phyloP scores from a whole-genome alignment of 2,329 filamentous ascomycete genomes.

The Fusarium pseudoanthophilum region DNA sequence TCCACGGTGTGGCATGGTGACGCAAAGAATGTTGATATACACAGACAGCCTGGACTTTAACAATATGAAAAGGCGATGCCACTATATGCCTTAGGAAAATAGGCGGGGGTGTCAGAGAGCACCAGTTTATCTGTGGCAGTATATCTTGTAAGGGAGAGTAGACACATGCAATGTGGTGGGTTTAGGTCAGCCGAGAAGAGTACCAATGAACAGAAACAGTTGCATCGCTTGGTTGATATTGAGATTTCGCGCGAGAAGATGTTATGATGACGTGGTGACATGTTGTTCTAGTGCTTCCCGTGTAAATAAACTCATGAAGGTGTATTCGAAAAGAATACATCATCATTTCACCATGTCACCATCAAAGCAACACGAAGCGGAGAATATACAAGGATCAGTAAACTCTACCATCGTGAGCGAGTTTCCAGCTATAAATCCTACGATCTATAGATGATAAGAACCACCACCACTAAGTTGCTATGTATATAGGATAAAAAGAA shows the following conservation, averaged over 20 bases:
- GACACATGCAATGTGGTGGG: background rate
- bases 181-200: background rate
- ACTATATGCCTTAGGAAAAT: too few relatives aligned
- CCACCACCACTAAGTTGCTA: background rate
- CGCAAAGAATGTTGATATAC: background rate
- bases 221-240: background rate
- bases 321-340: background rate
- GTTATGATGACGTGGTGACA: constrained; percentile 4
- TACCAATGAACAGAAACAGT: background rate
- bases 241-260: background rate
- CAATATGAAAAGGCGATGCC: background rate
- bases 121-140: too few relatives aligned
- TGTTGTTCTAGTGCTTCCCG: background rate
- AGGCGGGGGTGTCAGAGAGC: too few relatives aligned
- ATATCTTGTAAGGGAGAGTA: too few relatives aligned
- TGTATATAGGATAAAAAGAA: background rate
- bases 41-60: background rate
- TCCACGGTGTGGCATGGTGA: background rate
- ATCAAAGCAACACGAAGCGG: background rate
- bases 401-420: background rate
- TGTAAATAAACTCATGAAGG: background rate
- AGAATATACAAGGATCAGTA: background rate
- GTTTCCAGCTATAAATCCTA: background rate
- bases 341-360: background rate
- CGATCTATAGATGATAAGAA: background rate